A percentile compares a stretch with the other conserved stretches of the same genome.
Evolutionary conservation across 106 monocot species (phyloP).

Genomic region (Acanthochlamys bracteata): DNA sequence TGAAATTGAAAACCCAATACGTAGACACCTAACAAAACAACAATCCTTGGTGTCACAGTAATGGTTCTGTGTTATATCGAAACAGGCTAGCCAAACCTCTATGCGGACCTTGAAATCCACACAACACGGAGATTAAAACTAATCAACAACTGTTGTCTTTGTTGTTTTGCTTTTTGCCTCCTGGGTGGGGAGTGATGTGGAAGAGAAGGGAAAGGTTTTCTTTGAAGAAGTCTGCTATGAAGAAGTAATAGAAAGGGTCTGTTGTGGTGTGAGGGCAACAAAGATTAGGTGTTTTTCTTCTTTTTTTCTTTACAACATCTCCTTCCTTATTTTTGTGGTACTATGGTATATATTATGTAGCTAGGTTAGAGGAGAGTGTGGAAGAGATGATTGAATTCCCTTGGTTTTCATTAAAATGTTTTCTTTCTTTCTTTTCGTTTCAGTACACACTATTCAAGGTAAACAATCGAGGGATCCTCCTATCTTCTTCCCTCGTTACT

Average conservation of each 20-base stretch:
- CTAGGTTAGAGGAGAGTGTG: neutral
- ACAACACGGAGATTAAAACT: neutral
- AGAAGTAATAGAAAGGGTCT: neutral
- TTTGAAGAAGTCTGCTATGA: neutral
- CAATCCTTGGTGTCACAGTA: neutral
- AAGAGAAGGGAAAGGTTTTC: neutral
- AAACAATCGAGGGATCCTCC: slow-evolving; percentile 13
- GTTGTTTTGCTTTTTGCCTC: neutral
- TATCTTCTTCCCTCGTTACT: slow-evolving; percentile 20
- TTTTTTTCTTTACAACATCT: neutral
- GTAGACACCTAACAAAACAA: neutral
- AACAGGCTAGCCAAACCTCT: too few relatives aligned
- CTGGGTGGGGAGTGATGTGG: neutral
- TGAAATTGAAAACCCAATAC: too few relatives aligned
- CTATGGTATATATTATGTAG: neutral
- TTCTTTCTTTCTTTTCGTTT: neutral
- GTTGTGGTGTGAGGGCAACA: slow-evolving; percentile 1
- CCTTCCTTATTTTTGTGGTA: neutral
- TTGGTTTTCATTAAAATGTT: neutral
- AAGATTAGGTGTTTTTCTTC: neutral
- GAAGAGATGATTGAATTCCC: slow-evolving; percentile 25
- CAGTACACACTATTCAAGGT: slow-evolving; percentile 10
- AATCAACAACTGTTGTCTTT: neutral
- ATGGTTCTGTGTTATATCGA: too few relatives aligned
- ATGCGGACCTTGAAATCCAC: neutral